A percentile compares a stretch with the other conserved stretches of the same genome.
These are phyloP conservation scores for Syzygium malaccense DNA, from an alignment of 441 rosid genomes.

Conservation along the genomic window DNA sequence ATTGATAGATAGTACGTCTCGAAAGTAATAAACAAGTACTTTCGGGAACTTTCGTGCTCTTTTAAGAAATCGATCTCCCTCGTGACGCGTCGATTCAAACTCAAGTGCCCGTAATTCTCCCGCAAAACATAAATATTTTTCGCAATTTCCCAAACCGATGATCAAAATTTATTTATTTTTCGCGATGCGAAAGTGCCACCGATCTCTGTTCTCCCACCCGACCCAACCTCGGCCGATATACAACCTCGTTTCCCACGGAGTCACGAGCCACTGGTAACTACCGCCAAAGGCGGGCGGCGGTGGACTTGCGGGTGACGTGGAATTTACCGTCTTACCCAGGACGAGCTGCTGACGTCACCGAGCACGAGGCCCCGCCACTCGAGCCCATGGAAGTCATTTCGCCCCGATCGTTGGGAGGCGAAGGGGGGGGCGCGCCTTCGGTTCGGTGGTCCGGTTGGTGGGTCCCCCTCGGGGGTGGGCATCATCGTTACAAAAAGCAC, in stretches of 20 bases:
- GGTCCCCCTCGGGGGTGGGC: not conserved
- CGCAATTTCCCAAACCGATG: not conserved
- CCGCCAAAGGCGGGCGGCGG: not conserved
- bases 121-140: not conserved
- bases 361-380: rapidly evolving
- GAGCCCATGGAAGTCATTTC: not conserved
- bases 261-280: not conserved
- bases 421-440: not conserved
- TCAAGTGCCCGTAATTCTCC: rapidly evolving
- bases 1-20: rapidly evolving
- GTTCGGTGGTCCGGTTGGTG: not conserved
- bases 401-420: not conserved
- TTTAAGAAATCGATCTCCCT: not conserved
- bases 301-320: not conserved
- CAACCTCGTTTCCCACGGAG: not conserved
- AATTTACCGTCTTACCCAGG: not conserved
- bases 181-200: not conserved
- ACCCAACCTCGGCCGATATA: not conserved
- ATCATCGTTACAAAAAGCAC: not conserved
- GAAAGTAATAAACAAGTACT: not conserved
- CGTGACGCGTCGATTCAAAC: rapidly evolving
- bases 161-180: not conserved
- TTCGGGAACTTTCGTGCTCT: not conserved
- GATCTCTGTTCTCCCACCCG: not conserved
- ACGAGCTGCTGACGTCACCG: not conserved